Evolutionary conservation across 164 flowering plant genomes (phyloP), one percentile per base, ranked within the genome.

Genomic region (Echeveria elegans): DNA sequence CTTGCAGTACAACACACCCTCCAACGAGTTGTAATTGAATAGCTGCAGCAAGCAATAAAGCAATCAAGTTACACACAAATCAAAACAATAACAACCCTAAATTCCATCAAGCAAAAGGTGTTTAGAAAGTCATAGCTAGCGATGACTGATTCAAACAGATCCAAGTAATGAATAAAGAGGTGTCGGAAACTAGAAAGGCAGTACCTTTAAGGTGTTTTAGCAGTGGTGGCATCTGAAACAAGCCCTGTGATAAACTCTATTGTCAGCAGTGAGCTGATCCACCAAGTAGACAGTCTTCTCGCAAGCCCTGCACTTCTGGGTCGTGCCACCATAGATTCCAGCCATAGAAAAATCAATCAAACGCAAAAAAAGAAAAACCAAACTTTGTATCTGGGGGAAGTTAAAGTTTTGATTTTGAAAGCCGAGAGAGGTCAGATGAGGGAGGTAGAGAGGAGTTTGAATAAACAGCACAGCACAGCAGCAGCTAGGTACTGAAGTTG

Each of bases 141-240:
- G 5, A 28, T 28, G 61, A 24, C 59, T 21, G 3, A 6, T 28
- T 14, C 32, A 56, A 26, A 23, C 19, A 28, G 61, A 56, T 56
- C 32, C 43, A 14, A 63, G 41, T 19, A 61, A 47, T 45, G 41
- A 28, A 26, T 23, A 52, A 8, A 21, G 14, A 66, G 21, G 61
- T 30, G 19, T 67, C 23, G 3, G 48, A 21, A 36, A 26, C 14
- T 7, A 34, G 38, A 70, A n/a, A n/a, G 40, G 23, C 18, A 29
- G 19, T 48, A 85, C 95, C 91, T 86, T 86, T 72, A 88, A 88
- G 73, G 92, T 88, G 30, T 90, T 78, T 75, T 85, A 86, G 76
- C 97, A 90, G 79, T 90, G 97, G 72, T 88, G 89, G 77, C 97
- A 90, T 67, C 90, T 87, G 76, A 90, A 90, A 65, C 97, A 90